Percentiles rank a stretch among this genome's conserved stretches.
phyloP scores from a whole-genome alignment of 2,329 filamentous ascomycete genomes.

The Microsporum audouinii region DNA sequence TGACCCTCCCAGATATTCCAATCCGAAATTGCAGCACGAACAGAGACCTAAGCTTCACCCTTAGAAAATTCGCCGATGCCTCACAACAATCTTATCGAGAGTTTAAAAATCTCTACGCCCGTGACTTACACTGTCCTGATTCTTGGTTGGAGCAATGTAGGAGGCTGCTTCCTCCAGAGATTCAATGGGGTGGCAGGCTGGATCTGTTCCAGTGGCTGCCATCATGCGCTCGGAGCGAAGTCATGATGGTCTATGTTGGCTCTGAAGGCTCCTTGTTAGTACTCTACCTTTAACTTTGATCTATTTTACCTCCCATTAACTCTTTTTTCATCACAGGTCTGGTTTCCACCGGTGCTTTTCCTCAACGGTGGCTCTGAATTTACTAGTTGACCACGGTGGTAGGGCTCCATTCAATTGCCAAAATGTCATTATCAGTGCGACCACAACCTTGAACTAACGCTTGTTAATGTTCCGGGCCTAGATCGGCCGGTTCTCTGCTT shows the following conservation, averaged over 20 bases:
- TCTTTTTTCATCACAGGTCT: constrained; percentile 17
- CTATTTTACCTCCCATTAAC: background rate
- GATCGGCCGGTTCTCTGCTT: constrained; percentile 23
- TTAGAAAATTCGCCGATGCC: constrained; percentile 24
- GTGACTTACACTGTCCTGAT: constrained; percentile 25
- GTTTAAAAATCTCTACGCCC: constrained; percentile 25
- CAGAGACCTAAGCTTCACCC: constrained; percentile 24
- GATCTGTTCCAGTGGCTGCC: constrained; percentile 28
- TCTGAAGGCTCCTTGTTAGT: constrained; percentile 24
- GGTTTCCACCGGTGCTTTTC: constrained; percentile 30
- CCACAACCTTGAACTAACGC: background rate
- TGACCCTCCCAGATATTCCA: constrained; percentile 19
- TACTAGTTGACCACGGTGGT: constrained; percentile 25
- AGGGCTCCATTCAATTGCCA: background rate
- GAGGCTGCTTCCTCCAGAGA: constrained; percentile 21
- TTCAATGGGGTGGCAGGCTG: constrained; percentile 25
- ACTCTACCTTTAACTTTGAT: background rate
- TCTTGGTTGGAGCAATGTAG: constrained; percentile 24
- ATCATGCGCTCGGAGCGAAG: constrained; percentile 25
- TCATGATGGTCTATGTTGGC: constrained; percentile 30
- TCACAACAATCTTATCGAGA: constrained; percentile 16
- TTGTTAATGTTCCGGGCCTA: constrained; percentile 10
- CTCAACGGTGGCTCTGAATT: constrained; percentile 26
- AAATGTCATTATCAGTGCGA: background rate
- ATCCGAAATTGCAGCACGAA: constrained; percentile 27